These are phyloP conservation scores for Aphanomyces stellatus DNA, from an alignment of 352 stramenopile species.

Conservation along the genomic window DNA sequence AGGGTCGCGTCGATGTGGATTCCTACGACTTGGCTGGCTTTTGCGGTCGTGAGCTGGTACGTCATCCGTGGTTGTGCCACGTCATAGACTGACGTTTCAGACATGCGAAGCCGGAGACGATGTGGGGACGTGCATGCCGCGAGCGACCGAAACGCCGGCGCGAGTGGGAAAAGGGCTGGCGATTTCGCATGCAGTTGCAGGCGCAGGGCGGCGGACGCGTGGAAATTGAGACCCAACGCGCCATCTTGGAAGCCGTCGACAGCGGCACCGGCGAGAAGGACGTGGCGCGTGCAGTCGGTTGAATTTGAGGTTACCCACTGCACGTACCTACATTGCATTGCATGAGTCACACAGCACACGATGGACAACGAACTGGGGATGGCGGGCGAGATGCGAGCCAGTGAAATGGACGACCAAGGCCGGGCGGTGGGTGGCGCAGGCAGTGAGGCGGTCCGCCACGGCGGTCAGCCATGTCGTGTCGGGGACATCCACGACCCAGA, in stretches of 20 bases:
- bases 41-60: not conserved
- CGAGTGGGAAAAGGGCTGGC: not conserved
- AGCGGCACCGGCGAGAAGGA: conserved; percentile 36
- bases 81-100: conserved; percentile 30
- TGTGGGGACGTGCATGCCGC: not conserved
- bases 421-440: conserved; percentile 31
- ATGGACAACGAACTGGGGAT: conserved; percentile 24
- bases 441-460: not conserved
- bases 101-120: conserved; percentile 48
- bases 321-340: conserved; percentile 19
- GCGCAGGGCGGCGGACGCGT: not conserved
- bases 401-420: conserved; percentile 51
- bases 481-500: conserved; percentile 45
- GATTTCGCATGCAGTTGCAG: not conserved
- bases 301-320: not conserved
- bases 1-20: conserved; percentile 16
- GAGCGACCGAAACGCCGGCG: not conserved
- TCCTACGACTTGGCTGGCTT: not conserved
- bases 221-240: not conserved
- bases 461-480: conserved; percentile 2
- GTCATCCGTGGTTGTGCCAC: conserved; percentile 18
- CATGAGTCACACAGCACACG: conserved; percentile 22
- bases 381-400: conserved; percentile 23
- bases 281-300: conserved; percentile 26
- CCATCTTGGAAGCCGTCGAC: conserved; percentile 29